These are phyloP conservation scores for Penicillium sp. DNA, from an alignment of 2,329 filamentous ascomycete species.

Conservation along the genomic window DNA sequence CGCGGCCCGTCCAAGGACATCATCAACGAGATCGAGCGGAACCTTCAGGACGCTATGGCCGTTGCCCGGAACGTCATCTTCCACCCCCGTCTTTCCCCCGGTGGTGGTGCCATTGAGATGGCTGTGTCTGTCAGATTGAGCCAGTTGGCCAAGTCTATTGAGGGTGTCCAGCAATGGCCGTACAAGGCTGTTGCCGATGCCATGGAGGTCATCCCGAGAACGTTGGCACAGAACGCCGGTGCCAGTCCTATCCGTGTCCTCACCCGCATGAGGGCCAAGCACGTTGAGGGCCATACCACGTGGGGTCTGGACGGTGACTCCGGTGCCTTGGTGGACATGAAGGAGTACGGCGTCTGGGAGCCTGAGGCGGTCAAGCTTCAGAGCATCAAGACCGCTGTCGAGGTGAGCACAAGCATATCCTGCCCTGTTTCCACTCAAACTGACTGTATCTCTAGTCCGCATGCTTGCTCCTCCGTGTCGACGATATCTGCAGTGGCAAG, in stretches of 20 bases:
- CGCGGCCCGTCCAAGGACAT: constrained; percentile 95
- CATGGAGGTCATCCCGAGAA: constrained; percentile 94
- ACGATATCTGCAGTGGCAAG: constrained; percentile 97
- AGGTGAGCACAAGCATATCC: constrained; percentile 62
- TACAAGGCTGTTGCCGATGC: constrained; percentile 96
- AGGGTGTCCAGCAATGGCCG: constrained; percentile 97
- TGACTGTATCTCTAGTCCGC: constrained; percentile 53
- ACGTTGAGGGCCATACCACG: constrained; percentile 76
- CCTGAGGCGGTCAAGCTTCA: constrained; percentile 96
- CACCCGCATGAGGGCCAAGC: constrained; percentile 88
- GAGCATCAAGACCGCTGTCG: constrained; percentile 96
- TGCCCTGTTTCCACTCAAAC: neutral
- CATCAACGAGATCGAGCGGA: constrained; percentile 95
- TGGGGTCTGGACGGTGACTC: constrained; percentile 95
- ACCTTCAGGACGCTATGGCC: constrained; percentile 95
- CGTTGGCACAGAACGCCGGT: constrained; percentile 92
- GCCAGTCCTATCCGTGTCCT: constrained; percentile 89
- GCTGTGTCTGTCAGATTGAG: constrained; percentile 80
- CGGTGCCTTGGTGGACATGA: constrained; percentile 90
- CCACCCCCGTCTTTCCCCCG: constrained; percentile 84
- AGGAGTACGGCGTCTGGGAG: constrained; percentile 95
- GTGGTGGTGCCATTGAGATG: constrained; percentile 96
- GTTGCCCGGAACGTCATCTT: constrained; percentile 97
- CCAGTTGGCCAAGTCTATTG: constrained; percentile 80
- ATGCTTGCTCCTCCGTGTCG: constrained; percentile 85